Percentiles rank a stretch among this genome's conserved stretches.
These are phyloP conservation scores for Gastrolobium villosum DNA, from an alignment of 306 rosid species.

Conservation along the genomic window DNA sequence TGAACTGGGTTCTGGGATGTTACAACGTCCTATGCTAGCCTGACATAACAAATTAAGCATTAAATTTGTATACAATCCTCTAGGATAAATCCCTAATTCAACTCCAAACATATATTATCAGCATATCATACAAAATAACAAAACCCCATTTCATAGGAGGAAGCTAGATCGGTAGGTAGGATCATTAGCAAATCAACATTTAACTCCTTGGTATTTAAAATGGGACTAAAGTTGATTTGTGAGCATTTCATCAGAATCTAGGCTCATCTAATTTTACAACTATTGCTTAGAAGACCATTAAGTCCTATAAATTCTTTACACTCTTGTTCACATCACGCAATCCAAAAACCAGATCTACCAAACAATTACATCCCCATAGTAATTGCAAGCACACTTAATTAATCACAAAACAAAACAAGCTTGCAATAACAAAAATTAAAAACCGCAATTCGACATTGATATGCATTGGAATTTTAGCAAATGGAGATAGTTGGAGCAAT, in stretches of 20 bases:
- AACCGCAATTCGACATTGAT: background rate
- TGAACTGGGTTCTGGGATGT: constrained; percentile 76
- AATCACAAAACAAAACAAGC: background rate
- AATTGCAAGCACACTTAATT: background rate
- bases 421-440: background rate
- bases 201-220: background rate
- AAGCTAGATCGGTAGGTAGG: background rate
- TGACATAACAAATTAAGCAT: constrained; percentile 51
- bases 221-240: background rate
- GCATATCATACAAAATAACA: constrained; percentile 4
- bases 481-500: background rate
- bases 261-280: background rate
- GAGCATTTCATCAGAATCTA: constrained; percentile 24
- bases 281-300: background rate
- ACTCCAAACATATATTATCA: constrained; percentile 20
- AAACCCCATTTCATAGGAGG: background rate
- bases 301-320: background rate
- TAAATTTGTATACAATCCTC: constrained; percentile 15
- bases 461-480: background rate
- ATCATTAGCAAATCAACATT: constrained; percentile 15
- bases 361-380: constrained; percentile 21
- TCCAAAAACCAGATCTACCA: constrained; percentile 58
- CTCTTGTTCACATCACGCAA: background rate
- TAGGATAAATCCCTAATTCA: background rate
- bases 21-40: constrained; percentile 89